These are phyloP conservation scores for Exophiala sp. DNA, from an alignment of 2,329 filamentous ascomycete species.

Conservation along the genomic window DNA sequence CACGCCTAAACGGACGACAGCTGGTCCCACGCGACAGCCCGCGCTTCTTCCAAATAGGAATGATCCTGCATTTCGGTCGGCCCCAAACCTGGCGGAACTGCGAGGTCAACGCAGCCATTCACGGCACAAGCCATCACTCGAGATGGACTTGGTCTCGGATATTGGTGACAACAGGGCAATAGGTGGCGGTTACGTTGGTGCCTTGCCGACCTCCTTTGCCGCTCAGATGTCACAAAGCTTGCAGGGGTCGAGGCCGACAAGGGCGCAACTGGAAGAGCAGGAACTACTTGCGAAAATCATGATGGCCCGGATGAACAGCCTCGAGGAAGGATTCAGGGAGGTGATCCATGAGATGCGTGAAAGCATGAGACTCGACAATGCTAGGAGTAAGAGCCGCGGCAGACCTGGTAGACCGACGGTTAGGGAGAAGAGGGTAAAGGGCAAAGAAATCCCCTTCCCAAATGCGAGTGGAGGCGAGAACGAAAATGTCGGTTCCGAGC, in stretches of 20 bases:
- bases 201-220: constrained; percentile 68
- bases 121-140: constrained; percentile 56
- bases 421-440: constrained; percentile 8
- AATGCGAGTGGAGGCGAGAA: constrained; percentile 9
- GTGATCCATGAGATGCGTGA: constrained; percentile 75
- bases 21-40: constrained; percentile 45
- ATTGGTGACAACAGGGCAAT: constrained; percentile 58
- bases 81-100: constrained; percentile 51
- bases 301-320: constrained; percentile 81
- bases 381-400: constrained; percentile 13
- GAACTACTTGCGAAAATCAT: constrained; percentile 74
- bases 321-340: constrained; percentile 85
- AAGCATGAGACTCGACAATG: constrained; percentile 35
- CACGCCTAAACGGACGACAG: constrained; percentile 40
- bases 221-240: constrained; percentile 72
- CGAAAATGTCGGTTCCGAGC: constrained; percentile 1
- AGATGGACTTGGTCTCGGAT: constrained; percentile 69
- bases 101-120: constrained; percentile 31
- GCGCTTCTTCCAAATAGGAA: constrained; percentile 51
- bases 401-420: constrained; percentile 2
- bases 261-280: constrained; percentile 45
- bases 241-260: constrained; percentile 50
- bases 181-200: constrained; percentile 55
- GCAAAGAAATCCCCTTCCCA: constrained; percentile 15
- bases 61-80: constrained; percentile 46